phyloP scores from a whole-genome alignment of 805 yeast genomes.

The Cyberlindnera xylosilytica region DNA sequence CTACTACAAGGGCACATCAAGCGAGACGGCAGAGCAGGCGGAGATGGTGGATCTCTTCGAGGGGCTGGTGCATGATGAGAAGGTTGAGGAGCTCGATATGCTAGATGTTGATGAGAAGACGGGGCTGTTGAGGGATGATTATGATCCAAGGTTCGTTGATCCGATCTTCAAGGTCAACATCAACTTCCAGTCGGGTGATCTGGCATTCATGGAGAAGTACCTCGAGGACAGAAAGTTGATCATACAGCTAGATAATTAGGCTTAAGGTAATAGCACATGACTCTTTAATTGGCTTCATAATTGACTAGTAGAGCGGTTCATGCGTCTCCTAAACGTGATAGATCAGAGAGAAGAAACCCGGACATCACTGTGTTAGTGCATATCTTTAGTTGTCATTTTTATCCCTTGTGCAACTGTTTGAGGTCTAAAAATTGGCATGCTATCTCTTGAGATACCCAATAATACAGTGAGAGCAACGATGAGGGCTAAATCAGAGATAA shows the following conservation, averaged over 20 bases:
- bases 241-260: slow-evolving; percentile 13
- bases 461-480: no score
- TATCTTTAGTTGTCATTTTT: no score
- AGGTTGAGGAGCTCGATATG: slow-evolving; percentile 1
- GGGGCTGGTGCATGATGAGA: neutral
- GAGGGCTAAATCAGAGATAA: no score
- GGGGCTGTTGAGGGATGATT: slow-evolving; percentile 18
- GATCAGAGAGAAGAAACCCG: no score
- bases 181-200: slow-evolving; percentile 15
- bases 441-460: no score
- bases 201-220: slow-evolving; percentile 17
- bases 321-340: no score
- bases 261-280: no score
- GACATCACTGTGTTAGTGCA: no score
- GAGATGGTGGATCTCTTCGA: slow-evolving; percentile 2
- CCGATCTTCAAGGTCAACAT: slow-evolving; percentile 17
- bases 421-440: no score
- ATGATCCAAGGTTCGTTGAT: slow-evolving; percentile 26
- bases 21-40: slow-evolving; percentile 1
- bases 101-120: slow-evolving; percentile 14
- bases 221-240: slow-evolving; percentile 23
- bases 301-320: no score
- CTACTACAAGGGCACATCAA: slow-evolving; percentile 10
- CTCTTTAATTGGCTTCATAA: no score
- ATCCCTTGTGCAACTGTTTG: no score